phyloP scores from a whole-genome alignment of 306 rosid genomes.

The Mucuna pruriens region DNA sequence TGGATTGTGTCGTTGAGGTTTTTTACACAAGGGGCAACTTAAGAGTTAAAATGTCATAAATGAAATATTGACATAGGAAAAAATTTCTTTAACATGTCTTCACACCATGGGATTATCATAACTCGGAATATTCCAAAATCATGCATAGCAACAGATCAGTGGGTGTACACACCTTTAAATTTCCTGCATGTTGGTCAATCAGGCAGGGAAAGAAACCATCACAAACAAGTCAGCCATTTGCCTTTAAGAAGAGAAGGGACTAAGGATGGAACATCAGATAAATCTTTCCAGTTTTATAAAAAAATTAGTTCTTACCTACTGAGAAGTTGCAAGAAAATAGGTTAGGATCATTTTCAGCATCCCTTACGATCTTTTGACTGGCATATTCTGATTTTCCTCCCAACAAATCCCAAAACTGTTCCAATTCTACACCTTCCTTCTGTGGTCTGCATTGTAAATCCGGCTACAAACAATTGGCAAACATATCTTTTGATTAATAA shows the following conservation, averaged over 20 bases:
- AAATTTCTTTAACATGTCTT: background rate
- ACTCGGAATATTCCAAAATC: conserved; percentile 27
- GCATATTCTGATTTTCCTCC: conserved; percentile 84
- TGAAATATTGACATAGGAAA: conserved; percentile 29
- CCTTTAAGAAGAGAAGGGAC: conserved; percentile 27
- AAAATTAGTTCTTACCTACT: conserved; percentile 56
- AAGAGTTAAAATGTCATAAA: conserved; percentile 2
- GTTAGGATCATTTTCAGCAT: conserved; percentile 75
- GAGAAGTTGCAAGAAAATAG: conserved; percentile 82
- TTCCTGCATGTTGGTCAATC: conserved; percentile 58
- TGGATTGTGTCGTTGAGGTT: background rate
- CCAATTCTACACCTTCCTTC: conserved; percentile 88
- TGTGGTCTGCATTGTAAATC: conserved; percentile 77
- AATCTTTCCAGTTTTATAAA: conserved; percentile 32
- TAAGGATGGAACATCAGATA: conserved; percentile 33
- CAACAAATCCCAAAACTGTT: conserved; percentile 89
- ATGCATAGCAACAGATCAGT: conserved; percentile 34
- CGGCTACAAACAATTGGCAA: conserved; percentile 75
- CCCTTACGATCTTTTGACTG: conserved; percentile 80
- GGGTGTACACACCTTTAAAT: conserved; percentile 71
- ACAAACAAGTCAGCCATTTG: conserved; percentile 49
- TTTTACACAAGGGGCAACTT: conserved; percentile 18
- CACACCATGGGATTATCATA: conserved; percentile 19
- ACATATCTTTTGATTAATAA: conserved; percentile 37
- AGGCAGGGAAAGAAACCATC: conserved; percentile 43